Conservation (phyloP, 2,329 filamentous ascomycete species). For the Penicillium crustosum region DNA sequence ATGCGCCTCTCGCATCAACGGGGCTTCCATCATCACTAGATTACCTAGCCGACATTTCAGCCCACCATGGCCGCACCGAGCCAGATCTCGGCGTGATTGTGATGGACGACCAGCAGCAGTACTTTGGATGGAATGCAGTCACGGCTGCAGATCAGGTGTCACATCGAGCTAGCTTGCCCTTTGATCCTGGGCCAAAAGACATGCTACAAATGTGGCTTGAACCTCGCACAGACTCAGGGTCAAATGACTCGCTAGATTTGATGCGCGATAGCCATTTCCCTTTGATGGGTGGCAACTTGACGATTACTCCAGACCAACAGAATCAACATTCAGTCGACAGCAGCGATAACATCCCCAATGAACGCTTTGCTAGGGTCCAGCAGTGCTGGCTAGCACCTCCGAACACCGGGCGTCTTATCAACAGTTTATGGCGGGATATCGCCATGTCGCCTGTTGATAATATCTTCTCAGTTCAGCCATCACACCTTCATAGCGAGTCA, state of each 20-base stretch:
- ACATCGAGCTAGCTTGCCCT: slow-evolving; percentile 23
- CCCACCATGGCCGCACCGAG: slow-evolving; percentile 35
- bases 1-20: slow-evolving; percentile 31
- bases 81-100: slow-evolving; percentile 30
- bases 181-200: slow-evolving; percentile 26
- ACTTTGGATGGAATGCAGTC: slow-evolving; percentile 35
- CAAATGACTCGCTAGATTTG: slow-evolving; percentile 33
- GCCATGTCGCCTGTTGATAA: slow-evolving; percentile 40
- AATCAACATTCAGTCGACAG: slow-evolving; percentile 25
- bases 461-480: slow-evolving; percentile 35
- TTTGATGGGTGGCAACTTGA: slow-evolving; percentile 23
- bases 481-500: slow-evolving; percentile 22
- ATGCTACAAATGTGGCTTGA: slow-evolving; percentile 41
- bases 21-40: slow-evolving; percentile 40
- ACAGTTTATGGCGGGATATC: slow-evolving; percentile 44
- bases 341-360: slow-evolving; percentile 37
- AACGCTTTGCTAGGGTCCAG: slow-evolving; percentile 45
- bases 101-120: slow-evolving; percentile 31
- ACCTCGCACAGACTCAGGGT: slow-evolving; percentile 32
- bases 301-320: slow-evolving; percentile 25
- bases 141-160: slow-evolving; percentile 22
- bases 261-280: slow-evolving; percentile 28
- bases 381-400: slow-evolving; percentile 44
- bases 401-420: slow-evolving; percentile 43
- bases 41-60: slow-evolving; percentile 40